Conservation (phyloP, 116 monocot species). For the Trichopus zeylanicus region DNA sequence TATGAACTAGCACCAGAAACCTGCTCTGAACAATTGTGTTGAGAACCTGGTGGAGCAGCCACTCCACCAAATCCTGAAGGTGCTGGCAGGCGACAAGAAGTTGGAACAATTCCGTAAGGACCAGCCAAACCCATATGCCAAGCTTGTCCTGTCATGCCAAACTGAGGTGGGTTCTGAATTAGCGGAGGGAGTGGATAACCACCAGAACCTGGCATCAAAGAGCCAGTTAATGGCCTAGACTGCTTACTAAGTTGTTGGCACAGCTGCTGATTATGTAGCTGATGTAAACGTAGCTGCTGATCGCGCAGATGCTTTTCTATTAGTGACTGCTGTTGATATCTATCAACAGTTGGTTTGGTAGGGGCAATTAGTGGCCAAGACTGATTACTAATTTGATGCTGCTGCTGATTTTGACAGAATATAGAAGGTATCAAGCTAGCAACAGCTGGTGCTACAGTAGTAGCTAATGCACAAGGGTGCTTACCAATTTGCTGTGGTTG, state of each 20-base stretch:
- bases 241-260: slow-evolving; percentile 31
- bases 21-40: slow-evolving; percentile 22
- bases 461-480: no score
- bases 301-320: no score
- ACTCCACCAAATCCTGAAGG: slow-evolving; percentile 14
- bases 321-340: no score
- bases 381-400: slow-evolving; percentile 30
- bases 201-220: neutral
- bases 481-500: no score
- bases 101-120: slow-evolving; percentile 22
- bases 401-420: slow-evolving; percentile 6
- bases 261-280: slow-evolving; percentile 5
- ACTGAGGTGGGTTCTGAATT: slow-evolving; percentile 11
- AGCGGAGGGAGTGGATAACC: slow-evolving; percentile 6
- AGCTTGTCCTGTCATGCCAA: slow-evolving; percentile 17
- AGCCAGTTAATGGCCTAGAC: slow-evolving; percentile 12
- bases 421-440: no score
- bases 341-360: neutral
- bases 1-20: slow-evolving; percentile 13
- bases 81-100: slow-evolving; percentile 10
- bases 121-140: slow-evolving; percentile 26
- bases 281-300: no score
- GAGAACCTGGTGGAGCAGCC: slow-evolving; percentile 20
- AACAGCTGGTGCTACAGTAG: no score
- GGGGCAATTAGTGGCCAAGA: slow-evolving; percentile 13